These are phyloP conservation scores for Colletotrichum liriopes DNA, from an alignment of 2,329 filamentous ascomycete genomes.

Conservation along the genomic window DNA sequence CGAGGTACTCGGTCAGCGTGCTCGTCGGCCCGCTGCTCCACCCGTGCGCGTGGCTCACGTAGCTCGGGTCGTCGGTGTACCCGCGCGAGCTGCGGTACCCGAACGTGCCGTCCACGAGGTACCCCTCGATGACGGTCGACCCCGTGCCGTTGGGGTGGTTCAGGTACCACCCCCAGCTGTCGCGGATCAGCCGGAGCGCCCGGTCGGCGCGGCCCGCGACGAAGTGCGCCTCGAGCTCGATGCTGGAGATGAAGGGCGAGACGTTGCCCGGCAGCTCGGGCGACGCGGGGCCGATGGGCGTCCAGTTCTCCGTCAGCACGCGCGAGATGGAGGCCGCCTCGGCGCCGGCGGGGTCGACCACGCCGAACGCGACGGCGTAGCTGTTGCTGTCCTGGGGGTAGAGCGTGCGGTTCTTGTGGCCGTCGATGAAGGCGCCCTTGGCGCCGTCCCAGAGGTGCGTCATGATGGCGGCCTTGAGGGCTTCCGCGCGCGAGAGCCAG, in stretches of 20 bases:
- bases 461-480: slow-evolving; percentile 62
- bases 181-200: slow-evolving; percentile 70
- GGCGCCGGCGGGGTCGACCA: slow-evolving; percentile 55
- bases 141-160: slow-evolving; percentile 70
- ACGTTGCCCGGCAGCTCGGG: slow-evolving; percentile 73
- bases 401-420: slow-evolving; percentile 64
- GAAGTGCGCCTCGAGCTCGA: slow-evolving; percentile 73
- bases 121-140: slow-evolving; percentile 73
- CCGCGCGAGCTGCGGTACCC: slow-evolving; percentile 69
- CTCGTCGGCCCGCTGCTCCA: slow-evolving; percentile 66
- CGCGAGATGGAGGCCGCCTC: slow-evolving; percentile 58
- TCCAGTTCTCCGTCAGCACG: slow-evolving; percentile 67
- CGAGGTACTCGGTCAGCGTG: slow-evolving; percentile 60
- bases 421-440: slow-evolving; percentile 69
- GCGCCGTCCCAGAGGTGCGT: slow-evolving; percentile 63
- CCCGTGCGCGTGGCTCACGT: slow-evolving; percentile 66
- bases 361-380: slow-evolving; percentile 66
- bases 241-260: slow-evolving; percentile 70
- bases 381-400: slow-evolving; percentile 74
- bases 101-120: slow-evolving; percentile 69
- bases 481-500: slow-evolving; percentile 58
- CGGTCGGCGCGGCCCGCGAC: slow-evolving; percentile 62
- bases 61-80: slow-evolving; percentile 64
- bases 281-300: slow-evolving; percentile 66
- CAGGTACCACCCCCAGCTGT: slow-evolving; percentile 74